These are phyloP conservation scores for Solanum medicagineum DNA, from an alignment of 257 asterid genomes.

Conservation along the genomic window DNA sequence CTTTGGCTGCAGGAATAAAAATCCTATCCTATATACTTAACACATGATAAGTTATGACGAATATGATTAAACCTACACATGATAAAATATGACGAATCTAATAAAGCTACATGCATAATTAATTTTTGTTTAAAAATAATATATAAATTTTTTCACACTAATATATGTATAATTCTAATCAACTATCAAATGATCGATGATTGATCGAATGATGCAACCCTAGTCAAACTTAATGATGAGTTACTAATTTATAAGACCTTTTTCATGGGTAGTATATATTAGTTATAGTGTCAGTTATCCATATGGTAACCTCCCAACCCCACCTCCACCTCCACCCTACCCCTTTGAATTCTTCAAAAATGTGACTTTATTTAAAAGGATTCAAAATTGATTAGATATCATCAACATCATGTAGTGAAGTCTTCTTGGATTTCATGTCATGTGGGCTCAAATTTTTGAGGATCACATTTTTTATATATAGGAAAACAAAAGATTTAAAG, in stretches of 20 bases:
- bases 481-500: neutral
- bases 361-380: neutral
- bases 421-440: conserved; percentile 3
- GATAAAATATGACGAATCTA: neutral
- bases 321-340: too few relatives aligned
- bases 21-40: neutral
- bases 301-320: too few relatives aligned
- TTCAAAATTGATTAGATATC: neutral
- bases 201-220: neutral
- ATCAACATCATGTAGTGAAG: conserved; percentile 6
- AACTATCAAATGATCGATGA: neutral
- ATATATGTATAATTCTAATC: neutral
- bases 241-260: neutral
- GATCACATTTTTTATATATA: neutral
- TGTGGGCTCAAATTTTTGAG: neutral
- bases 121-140: neutral
- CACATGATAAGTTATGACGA: too few relatives aligned
- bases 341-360: too few relatives aligned
- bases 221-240: neutral
- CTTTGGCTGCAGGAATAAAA: neutral
- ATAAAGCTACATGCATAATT: neutral
- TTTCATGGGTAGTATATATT: neutral
- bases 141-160: neutral
- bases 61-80: neutral
- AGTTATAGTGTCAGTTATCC: neutral